Evolutionary conservation across 305 asterid genomes (phyloP).

Genomic region (Andrographis paniculata): DNA sequence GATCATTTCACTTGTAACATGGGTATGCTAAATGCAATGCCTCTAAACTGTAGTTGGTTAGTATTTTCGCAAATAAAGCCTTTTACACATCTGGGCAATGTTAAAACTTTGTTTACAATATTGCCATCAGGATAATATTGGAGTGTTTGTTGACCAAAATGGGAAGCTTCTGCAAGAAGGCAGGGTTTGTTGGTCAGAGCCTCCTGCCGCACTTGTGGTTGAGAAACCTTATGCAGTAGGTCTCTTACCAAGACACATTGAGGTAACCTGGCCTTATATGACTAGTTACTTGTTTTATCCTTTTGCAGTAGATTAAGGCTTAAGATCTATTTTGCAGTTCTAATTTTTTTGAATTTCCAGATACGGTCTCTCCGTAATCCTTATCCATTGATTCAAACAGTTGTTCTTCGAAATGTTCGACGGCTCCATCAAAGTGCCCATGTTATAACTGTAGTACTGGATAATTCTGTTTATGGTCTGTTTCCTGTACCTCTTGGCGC

Average conservation of each 20-base stretch:
- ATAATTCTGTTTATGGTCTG: conserved; percentile 78
- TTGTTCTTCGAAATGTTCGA: conserved; percentile 84
- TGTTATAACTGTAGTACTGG: conserved; percentile 64
- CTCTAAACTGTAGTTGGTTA: neutral
- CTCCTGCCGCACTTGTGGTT: conserved; percentile 70
- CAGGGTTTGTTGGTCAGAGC: conserved; percentile 98
- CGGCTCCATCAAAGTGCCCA: conserved; percentile 60
- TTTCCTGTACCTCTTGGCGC: conserved; percentile 99
- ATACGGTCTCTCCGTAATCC: conserved; percentile 92
- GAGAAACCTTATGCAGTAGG: conserved; percentile 90
- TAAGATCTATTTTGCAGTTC: conserved; percentile 20
- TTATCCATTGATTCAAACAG: conserved; percentile 90
- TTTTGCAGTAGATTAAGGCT: conserved; percentile 7
- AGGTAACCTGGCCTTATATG: conserved; percentile 43
- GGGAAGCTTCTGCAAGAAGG: conserved; percentile 98
- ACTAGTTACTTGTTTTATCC: neutral
- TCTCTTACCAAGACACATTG: conserved; percentile 84
- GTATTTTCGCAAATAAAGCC: neutral
- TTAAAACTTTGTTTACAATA: neutral
- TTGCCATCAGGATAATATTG: conserved; percentile 81
- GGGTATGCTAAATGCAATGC: too few species aligned
- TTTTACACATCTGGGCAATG: neutral
- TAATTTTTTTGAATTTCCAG: conserved; percentile 37
- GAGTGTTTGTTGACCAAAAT: conserved; percentile 93
- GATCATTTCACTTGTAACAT: neutral